Base-by-base conservation (phyloP, 2,329 filamentous ascomycete genomes). In the Pseudophaeomoniella oleicola region DNA sequence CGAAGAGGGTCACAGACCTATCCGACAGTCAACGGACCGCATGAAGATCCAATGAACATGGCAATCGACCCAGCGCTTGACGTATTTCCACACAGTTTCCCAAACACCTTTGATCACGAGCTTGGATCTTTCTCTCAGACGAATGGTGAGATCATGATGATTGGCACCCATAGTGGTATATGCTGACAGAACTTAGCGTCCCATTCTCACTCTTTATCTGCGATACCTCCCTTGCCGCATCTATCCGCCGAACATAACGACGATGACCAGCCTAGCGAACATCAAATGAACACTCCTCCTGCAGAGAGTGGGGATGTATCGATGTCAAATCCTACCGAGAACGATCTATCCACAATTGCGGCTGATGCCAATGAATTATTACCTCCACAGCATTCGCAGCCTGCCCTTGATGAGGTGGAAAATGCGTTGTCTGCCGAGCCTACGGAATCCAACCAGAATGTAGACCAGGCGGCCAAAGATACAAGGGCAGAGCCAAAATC, bases 281-380 rank as follows among this genome's bases (percentile, higher is more conserved):
- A 32, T n/a, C 29, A 31, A 13, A 15, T 43, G 10, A 30, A 39
- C 6, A n/a, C 36, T 32, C 12, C 39, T 19, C 39, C 35, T 19
- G 17, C 37, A 10, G 37, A 36, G n/a, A 19, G 36, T 19, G 12
- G 13, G 5, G 34, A 35, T 35, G 34, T 19, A 14, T 22, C 37
- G 13, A 18, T 37, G 34, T 31, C 35, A 16, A 30, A 34, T 16
- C 40, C 35, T 12, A 38, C 37, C 9, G 31, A 30, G 16, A 10
- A 39, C 13, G 29, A 62, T 37, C 50, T 64, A 32, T 63, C 59
- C 16, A 50, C 63, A 47, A 64, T 64, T 32, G 61, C 61, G 5
- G 61, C 61, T 9, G 62, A 60, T 22, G 61, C 61, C 19, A 63
- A 53, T 40, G 59, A 63, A 44, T 63, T 62, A 53, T 58, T 62